Base-by-base conservation (phyloP, 257 asterid species). In the Nicotiana sylvestris region DNA sequence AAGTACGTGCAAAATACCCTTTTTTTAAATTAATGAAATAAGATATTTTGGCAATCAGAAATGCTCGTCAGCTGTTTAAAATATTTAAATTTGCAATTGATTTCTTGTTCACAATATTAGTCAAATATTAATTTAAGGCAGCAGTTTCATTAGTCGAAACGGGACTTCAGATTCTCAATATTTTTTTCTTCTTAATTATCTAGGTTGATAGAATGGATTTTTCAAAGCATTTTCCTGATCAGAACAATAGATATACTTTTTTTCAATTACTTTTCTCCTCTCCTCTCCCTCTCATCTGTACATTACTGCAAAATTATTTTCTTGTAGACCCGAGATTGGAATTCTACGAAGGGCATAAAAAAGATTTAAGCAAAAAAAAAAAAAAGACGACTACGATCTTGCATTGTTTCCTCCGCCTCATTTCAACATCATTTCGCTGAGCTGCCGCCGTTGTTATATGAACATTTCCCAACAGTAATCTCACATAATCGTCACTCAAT, bases 291-390 rank as follows among this genome's bases (percentile, higher is more conserved):
- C 83, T 83, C 85, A 81, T 81, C 89, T 88, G 89, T 89, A 91
- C 91, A 91, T 9, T 66, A 82, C 86, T 83, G 87, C 88, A 85
- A 68, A 81, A 85, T 91, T 91, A 91, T 90, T 89, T 83, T 78
- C 76, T 77, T 81, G 83, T 80, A 82, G 49, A 82, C 30, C 64
- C 86, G 80, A 83, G 69, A 43, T 43, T 43, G 55, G 66, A 86
- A 67, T 83, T 83, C 84, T 77, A 87, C 81, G 4, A 3, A 13
- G 21, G 60, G 8, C 58, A 18, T 7, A 56, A 55, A 39, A 46
- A 66, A 18, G 21, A 56, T 18, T 13, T 30, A 35, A 60, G 39
- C n/a, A 6, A 60, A 58, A 25, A 35, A 18, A 17, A 16, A 56
- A 51, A 61, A 9, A 49, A 11, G 66, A 17, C 18, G 2, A 30